Conservation (phyloP, 1,284 basidiomycete genomes). For the Trametes versicolor region DNA sequence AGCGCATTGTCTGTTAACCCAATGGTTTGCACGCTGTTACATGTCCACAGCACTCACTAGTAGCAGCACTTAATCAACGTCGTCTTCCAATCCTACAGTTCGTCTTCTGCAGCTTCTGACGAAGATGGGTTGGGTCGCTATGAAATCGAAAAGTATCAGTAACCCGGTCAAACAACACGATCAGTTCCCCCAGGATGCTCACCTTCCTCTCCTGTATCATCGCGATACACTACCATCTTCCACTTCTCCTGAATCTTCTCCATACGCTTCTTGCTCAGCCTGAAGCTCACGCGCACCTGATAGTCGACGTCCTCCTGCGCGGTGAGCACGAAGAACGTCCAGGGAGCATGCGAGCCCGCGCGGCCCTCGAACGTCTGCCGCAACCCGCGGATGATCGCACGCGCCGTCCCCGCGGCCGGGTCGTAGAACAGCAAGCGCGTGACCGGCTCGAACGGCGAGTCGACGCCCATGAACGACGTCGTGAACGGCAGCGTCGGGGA, state of each 20-base stretch:
- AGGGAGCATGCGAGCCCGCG: constrained; percentile 24
- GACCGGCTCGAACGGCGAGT: constrained; percentile 19
- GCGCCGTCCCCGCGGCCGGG: constrained; percentile 13
- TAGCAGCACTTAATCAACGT: too few species aligned
- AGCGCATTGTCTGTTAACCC: too few species aligned
- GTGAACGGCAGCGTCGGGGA: background rate
- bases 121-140: too few species aligned
- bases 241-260: constrained; percentile 28
- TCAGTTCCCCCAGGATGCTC: background rate
- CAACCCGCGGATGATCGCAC: constrained; percentile 14
- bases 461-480: background rate
- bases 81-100: too few species aligned
- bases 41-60: too few species aligned
- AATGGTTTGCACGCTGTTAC: too few species aligned
- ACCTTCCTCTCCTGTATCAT: constrained; percentile 10
- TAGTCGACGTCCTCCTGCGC: constrained; percentile 26
- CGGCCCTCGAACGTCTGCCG: constrained; percentile 20
- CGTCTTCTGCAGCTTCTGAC: too few species aligned
- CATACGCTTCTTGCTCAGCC: constrained; percentile 38
- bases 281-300: constrained; percentile 38
- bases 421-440: constrained; percentile 40
- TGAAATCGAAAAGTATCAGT: too few species aligned
- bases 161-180: too few species aligned
- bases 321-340: constrained; percentile 33
- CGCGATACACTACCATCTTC: constrained; percentile 24